Evolutionary conservation across 805 yeast genomes (phyloP), one percentile per base, ranked within the genome.

Genomic region (Suhomyces faveliae): DNA sequence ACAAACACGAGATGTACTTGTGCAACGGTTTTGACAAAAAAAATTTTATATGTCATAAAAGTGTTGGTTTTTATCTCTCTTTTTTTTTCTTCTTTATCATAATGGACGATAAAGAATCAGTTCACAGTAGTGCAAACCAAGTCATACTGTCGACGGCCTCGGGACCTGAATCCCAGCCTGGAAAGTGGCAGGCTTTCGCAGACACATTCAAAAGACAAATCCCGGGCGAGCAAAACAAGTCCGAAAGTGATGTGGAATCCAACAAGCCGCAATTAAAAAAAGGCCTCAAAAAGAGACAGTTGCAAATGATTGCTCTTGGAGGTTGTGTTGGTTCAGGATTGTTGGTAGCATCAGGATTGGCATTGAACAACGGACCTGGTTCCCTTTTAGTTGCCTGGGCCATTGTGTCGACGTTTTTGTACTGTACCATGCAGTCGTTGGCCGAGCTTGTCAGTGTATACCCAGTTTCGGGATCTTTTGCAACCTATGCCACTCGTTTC

Each of bases 301-400:
- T 67, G 7, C 70, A 64, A 51, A 66, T 72, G 66, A 72, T 72
- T 42, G 68, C 75, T 4, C 57, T 72, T 23, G 74, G 74, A 5
- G 74, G 75, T 1, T 71, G 76, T 51, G 71, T 72, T 15, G 77
- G 77, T 0, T 59, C 68, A 23, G 77, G 77, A 4, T 59, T 72
- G 38, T 66, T 72, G 47, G 69, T 72, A 40, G 77, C 70, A 1
- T 61, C 68, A 1, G 76, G 76, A 0, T 51, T 62, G 35, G 72
- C 76, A 12, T 60, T 72, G 33, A 52, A 56, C 24, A 57, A 56
- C 19, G 76, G 75, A 0, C 69, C 68, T 4, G 70, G 67, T 0
- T 49, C 59, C 24, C 54, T 68, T 19, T 53, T 69, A 40, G 62
- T 70, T n/a, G 73, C 68, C 1, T 72, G 74, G 74, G 67, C 69